phyloP scores from a whole-genome alignment of 345 rosid species.

The Jatropha curcas region DNA sequence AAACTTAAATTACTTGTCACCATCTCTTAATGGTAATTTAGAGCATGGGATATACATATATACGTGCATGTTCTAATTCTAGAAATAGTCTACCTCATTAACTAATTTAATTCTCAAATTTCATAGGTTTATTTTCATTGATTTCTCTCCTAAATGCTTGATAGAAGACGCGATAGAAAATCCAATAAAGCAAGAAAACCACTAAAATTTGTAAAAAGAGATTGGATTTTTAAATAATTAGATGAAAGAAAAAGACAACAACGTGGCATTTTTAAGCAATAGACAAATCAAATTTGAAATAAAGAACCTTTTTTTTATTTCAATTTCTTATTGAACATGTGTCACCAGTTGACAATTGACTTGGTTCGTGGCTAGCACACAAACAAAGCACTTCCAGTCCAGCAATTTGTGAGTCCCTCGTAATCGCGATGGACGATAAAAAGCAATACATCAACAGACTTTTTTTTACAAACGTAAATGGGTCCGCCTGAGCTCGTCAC shows the following conservation, averaged over 20 bases:
- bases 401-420: constrained; percentile 19
- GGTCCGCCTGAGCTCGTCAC: constrained; percentile 30
- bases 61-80: no score
- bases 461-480: constrained; percentile 19
- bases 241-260: constrained; percentile 1
- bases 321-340: constrained; percentile 7
- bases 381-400: constrained; percentile 21
- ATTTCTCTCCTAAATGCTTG: no score
- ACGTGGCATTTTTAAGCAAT: constrained; percentile 8
- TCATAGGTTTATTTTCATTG: no score
- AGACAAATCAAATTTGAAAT: background rate
- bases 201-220: constrained; percentile 8
- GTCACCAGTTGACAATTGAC: constrained; percentile 21
- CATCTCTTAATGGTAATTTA: no score
- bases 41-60: no score
- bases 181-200: constrained; percentile 13
- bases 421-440: constrained; percentile 1
- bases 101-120: no score
- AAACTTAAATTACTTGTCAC: no score
- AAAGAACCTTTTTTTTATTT: background rate
- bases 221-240: background rate
- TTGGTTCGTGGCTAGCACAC: constrained; percentile 10
- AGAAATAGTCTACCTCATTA: no score
- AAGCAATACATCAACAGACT: constrained; percentile 17
- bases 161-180: no score